A percentile compares a stretch with the other conserved stretches of the same genome.
Conservation (phyloP, 2,329 filamentous ascomycete genomes). For the Gnomoniopsis smithogilvyi region DNA sequence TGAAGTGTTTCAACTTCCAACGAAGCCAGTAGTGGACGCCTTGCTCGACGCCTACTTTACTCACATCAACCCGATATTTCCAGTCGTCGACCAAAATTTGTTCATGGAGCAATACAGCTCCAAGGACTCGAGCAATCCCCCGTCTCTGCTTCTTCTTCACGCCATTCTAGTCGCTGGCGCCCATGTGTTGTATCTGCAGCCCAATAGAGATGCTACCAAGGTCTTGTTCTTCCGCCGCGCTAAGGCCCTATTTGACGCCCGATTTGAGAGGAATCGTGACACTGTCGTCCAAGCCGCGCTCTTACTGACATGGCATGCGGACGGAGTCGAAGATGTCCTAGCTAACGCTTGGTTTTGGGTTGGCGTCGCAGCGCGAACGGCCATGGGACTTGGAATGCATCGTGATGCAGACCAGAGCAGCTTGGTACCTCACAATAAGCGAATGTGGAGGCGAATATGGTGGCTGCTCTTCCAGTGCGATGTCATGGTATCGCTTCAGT, state of each 20-base stretch:
- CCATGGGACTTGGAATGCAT: conserved; percentile 17
- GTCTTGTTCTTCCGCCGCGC: too few species aligned
- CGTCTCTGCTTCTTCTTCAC: too few species aligned
- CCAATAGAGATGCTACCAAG: too few species aligned
- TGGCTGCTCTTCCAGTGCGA: conserved; percentile 40
- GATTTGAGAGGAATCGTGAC: background rate
- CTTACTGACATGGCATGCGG: background rate
- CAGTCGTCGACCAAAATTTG: conserved; percentile 47
- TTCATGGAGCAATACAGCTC: conserved; percentile 49
- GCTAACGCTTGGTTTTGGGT: background rate
- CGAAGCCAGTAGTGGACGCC: conserved; percentile 44
- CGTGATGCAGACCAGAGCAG: too few species aligned
- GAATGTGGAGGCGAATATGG: conserved; percentile 36
- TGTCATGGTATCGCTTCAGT: conserved; percentile 33
- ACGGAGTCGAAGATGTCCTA: background rate
- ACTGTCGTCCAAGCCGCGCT: background rate
- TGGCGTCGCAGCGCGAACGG: background rate
- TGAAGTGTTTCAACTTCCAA: conserved; percentile 25
- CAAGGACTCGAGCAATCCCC: conserved; percentile 35
- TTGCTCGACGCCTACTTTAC: conserved; percentile 49
- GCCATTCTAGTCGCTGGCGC: too few species aligned
- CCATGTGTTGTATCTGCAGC: too few species aligned
- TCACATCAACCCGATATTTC: conserved; percentile 48
- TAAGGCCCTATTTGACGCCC: background rate
- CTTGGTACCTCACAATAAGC: conserved; percentile 29